Base-by-base conservation (phyloP, 805 yeast species). In the Candida stauntonica region DNA sequence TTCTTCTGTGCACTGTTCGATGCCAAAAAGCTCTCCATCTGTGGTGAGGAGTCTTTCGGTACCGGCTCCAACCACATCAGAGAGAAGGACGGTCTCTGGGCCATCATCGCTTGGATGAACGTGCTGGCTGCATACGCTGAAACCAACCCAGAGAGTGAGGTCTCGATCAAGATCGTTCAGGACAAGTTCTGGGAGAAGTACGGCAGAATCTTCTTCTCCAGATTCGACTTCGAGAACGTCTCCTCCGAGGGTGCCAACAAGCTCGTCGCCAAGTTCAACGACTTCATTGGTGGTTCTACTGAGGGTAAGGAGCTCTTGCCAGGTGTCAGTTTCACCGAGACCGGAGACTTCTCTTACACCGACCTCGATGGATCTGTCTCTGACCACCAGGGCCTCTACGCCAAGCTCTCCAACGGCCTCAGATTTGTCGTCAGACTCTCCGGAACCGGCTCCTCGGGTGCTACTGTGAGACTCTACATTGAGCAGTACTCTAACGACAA, bases 31-130 rank as follows among this genome's bases (percentile, higher is more conserved):
- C 74, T 91, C 53, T 85, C 96, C 42, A 91, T 91, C 58, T 91
- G 99, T 66, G 99, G 99, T 53, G 99, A 91, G 66, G 99, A 91
- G 67, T 83, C 95, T 21, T 91, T 91, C 55, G 99, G 99, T 57
- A 91, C 99, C 20, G 99, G 99, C 31, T 88, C 97, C 15, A 84
- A 91, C 67, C 99, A 91, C 60, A 84, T 93, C 49, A 83, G 99
- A 61, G 99, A 91, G 64, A 91, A 91, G 64, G 99, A 91, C 65
- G 99, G 99, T 45, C 65, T 91, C 44, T 91, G 99, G 99, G 98
- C 98, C 26, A 78, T 91, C 55, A 76, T 87, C 45, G 98, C 98
- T 5, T 91, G 99, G 99, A 75, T 93, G 58, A 93, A 93, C 57
- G 87, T 91, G 39, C 73, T 91, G 56, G 98, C 97, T 17, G 86